Percentiles rank a stretch among this genome's conserved stretches.
Conservation (phyloP, 768 basidiomycete genomes). For the Pluteus cervinus region DNA sequence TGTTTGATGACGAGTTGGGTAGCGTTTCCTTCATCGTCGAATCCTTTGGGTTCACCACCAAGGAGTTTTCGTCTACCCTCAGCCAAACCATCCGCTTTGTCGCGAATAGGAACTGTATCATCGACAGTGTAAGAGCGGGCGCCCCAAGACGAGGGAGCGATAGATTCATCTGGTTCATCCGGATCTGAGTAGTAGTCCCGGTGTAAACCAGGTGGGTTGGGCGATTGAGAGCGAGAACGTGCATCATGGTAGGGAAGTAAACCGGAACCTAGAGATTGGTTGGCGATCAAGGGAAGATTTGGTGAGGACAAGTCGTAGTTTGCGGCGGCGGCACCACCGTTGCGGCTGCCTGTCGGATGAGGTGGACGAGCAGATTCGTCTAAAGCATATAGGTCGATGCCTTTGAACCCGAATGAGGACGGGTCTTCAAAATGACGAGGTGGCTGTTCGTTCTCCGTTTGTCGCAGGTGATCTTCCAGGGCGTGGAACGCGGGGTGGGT, state of each 20-base stretch:
- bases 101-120: conserved; percentile 94
- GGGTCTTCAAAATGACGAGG: conserved; percentile 55
- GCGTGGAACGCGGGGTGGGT: conserved; percentile 80
- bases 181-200: conserved; percentile 89
- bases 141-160: too few species aligned
- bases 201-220: conserved; percentile 66
- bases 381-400: too few species aligned
- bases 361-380: conserved; percentile 74
- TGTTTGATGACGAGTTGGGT: conserved; percentile 85
- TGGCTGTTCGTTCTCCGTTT: conserved; percentile 79
- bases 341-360: conserved; percentile 28
- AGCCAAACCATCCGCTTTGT: conserved; percentile 68
- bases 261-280: conserved; percentile 79
- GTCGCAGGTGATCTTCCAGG: conserved; percentile 83
- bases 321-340: conserved; percentile 31
- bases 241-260: conserved; percentile 71
- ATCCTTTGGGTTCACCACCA: too few species aligned
- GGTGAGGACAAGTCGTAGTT: conserved; percentile 57
- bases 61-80: conserved; percentile 76
- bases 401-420: too few species aligned
- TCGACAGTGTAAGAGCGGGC: too few species aligned
- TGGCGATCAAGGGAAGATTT: conserved; percentile 75
- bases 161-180: too few species aligned
- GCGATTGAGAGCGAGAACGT: conserved; percentile 72
- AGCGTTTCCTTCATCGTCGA: conserved; percentile 85